Base-by-base conservation (phyloP, 1,284 basidiomycete species). In the Boletellus deceptivus region DNA sequence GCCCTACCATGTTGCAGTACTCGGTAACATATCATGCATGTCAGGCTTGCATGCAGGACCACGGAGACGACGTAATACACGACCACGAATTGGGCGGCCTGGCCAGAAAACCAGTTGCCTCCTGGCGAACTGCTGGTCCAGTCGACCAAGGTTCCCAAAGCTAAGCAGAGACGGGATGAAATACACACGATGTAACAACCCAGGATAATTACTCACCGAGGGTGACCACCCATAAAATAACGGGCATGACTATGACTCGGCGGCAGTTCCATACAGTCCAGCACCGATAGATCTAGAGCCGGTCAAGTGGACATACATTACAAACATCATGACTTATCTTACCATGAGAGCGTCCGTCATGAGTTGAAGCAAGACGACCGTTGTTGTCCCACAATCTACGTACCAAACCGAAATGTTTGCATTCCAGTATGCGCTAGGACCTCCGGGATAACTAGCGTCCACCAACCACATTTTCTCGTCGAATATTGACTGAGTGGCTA, bases 331-430 rank as follows among this genome's bases (percentile, higher is more conserved):
- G 18, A 10, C n/a, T n/a, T 10, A 14, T 37, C 46, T 37, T 37
- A 67, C 62, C 63, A 68, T 60, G 6, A 64, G 48, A 3, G 40
- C 63, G 2, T 64, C 61, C 6, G 63, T 65, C 59, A 64, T 60
- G 41, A 64, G 61, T 5, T 67, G 63, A 27, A 66, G 37, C 3
- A 51, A 0, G 39, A 54, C 18, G 18, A 53, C 3, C 4, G 47
- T 24, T 1, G 49, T 52, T 27, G 41, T 45, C 3, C 46, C 63
- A 42, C 48, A 57, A n/a, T 53, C 50, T 46, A 61, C 37, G 29
- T 63, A 65, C 63, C 65, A 64, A n/a, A 3, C 13, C 2, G 59
- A 54, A 6, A 44, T 24, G 16, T 63, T n/a, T 1, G 18, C 4
- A 5, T 9, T 3, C 53, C 52, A 66, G 24, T 55, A 66, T 3